phyloP scores from a whole-genome alignment of 257 asterid genomes.

The Plantago major region DNA sequence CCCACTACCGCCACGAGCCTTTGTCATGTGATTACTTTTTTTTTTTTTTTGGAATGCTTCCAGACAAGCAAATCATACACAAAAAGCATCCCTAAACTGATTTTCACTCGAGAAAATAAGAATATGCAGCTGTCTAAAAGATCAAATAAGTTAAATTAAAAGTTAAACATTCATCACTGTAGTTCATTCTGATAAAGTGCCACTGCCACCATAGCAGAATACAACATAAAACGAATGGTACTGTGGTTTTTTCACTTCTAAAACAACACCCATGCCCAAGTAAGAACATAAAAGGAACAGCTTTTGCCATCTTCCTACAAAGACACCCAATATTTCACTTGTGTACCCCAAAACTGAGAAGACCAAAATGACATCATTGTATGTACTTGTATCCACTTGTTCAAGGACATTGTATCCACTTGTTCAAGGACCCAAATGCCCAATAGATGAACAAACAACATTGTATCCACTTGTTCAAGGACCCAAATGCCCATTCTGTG shows the following conservation, averaged over 20 bases:
- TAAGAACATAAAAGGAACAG: not conserved
- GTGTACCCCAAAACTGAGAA: not conserved
- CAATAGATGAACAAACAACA: not conserved
- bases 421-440: constrained; percentile 22
- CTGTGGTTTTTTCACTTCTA: not conserved
- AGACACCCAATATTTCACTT: not conserved
- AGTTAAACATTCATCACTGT: not conserved
- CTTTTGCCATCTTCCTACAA: not conserved
- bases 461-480: constrained; percentile 5
- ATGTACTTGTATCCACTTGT: not conserved
- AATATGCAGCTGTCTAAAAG: not conserved
- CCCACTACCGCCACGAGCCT: no score
- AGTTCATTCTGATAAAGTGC: not conserved
- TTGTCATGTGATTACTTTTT: no score
- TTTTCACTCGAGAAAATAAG: no score
- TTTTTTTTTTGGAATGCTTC: no score
- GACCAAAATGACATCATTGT: not conserved
- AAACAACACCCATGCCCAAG: not conserved
- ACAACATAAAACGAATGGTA: not conserved
- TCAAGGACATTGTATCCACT: constrained; percentile 4
- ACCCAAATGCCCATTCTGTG: constrained; percentile 26
- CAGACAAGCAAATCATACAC: no score
- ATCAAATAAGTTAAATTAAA: not conserved
- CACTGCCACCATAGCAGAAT: not conserved
- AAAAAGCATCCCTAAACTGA: no score